phyloP scores from a whole-genome alignment of 2,329 filamentous ascomycete genomes.

The Alternaria sp. region DNA sequence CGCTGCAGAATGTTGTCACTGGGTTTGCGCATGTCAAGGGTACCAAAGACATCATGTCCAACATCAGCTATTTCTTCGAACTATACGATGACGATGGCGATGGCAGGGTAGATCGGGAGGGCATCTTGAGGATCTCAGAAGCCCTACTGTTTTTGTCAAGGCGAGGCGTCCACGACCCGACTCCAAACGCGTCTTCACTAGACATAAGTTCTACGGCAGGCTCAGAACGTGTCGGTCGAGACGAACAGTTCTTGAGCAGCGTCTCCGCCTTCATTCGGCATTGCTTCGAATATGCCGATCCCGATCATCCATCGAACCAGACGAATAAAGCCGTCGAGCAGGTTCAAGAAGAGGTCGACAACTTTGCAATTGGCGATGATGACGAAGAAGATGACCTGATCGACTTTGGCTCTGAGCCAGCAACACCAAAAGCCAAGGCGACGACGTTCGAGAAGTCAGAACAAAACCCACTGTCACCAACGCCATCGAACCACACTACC shows the following conservation, averaged over 20 bases:
- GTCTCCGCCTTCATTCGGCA: conserved; percentile 95
- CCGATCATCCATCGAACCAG: conserved; percentile 74
- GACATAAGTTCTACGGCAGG: conserved; percentile 56
- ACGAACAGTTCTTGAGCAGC: conserved; percentile 89
- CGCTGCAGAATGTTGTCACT: conserved; percentile 88
- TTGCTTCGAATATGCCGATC: conserved; percentile 98
- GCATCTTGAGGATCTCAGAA: conserved; percentile 93
- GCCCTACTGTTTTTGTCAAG: conserved; percentile 91
- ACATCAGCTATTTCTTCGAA: conserved; percentile 97
- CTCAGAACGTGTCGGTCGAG: conserved; percentile 64
- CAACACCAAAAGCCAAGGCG: conserved; percentile 41
- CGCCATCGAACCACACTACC: conserved; percentile 32
- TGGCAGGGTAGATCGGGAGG: conserved; percentile 92
- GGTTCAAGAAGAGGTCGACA: conserved; percentile 52
- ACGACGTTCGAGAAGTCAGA: conserved; percentile 43
- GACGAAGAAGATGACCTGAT: conserved; percentile 73
- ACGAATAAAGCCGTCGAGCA: conserved; percentile 45
- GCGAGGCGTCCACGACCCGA: conserved; percentile 81
- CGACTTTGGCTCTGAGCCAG: conserved; percentile 59
- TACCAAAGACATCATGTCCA: conserved; percentile 94
- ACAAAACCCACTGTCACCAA: conserved; percentile 39
- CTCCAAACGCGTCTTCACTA: conserved; percentile 68
- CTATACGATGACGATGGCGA: conserved; percentile 94
- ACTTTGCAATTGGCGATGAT: conserved; percentile 75
- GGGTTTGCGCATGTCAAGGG: conserved; percentile 93